These are phyloP conservation scores for Komagataella phaffii DNA, from an alignment of 805 yeast species.

Conservation along the genomic window DNA sequence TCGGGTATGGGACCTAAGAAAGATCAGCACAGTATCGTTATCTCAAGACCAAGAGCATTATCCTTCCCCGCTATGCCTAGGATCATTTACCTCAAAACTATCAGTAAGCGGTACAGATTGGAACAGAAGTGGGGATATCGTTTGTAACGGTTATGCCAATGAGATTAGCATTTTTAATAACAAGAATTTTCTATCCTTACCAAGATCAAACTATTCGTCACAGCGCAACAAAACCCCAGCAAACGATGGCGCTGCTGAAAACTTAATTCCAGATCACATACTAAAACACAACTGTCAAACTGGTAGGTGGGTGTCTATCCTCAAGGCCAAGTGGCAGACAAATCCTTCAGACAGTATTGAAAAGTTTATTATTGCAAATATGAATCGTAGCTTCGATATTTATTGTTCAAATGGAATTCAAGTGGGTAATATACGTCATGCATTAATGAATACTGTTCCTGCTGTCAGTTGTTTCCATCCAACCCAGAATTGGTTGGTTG, in stretches of 20 bases:
- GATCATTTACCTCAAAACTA: slow-evolving; percentile 58
- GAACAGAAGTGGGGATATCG: slow-evolving; percentile 54
- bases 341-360: slow-evolving; percentile 58
- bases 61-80: slow-evolving; percentile 37
- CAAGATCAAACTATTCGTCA: slow-evolving; percentile 4
- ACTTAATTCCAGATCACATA: slow-evolving; percentile 45
- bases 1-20: slow-evolving; percentile 77
- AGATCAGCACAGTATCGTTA: slow-evolving; percentile 42
- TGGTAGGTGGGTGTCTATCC: slow-evolving; percentile 91
- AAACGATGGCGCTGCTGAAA: slow-evolving; percentile 17
- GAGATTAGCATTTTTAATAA: slow-evolving; percentile 62
- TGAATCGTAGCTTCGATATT: slow-evolving; percentile 80
- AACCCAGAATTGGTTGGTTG: slow-evolving; percentile 77
- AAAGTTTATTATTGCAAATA: slow-evolving; percentile 85
- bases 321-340: slow-evolving; percentile 79
- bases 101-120: slow-evolving; percentile 82
- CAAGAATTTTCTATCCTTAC: slow-evolving; percentile 19
- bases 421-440: slow-evolving; percentile 54
- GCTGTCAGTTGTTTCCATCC: slow-evolving; percentile 83
- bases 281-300: slow-evolving; percentile 90
- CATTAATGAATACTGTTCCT: slow-evolving; percentile 75
- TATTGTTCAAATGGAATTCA: slow-evolving; percentile 68
- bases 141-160: slow-evolving; percentile 91
- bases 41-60: slow-evolving; percentile 25
- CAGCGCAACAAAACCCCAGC: slow-evolving; percentile 7